These are phyloP conservation scores for Trichosporon sp. DNA, from an alignment of 1,284 basidiomycete species.

Conservation along the genomic window DNA sequence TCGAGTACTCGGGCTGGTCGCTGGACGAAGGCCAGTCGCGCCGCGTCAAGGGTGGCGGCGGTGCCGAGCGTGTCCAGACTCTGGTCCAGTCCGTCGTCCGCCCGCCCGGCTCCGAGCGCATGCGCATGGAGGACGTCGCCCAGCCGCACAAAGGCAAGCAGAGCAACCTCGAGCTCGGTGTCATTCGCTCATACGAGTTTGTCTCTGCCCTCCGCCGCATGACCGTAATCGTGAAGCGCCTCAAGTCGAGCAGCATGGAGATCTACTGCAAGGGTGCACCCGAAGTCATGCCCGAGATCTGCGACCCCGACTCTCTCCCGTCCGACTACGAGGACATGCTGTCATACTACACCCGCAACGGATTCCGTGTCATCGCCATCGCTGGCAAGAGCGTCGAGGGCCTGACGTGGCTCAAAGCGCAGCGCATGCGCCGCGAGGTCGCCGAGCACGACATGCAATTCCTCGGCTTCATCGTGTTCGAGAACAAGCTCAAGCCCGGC, in stretches of 20 bases:
- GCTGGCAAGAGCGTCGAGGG: constrained; percentile 94
- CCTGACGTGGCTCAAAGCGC: constrained; percentile 95
- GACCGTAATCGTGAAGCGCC: constrained; percentile 95
- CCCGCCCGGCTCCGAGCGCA: constrained; percentile 86
- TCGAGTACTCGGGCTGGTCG: constrained; percentile 94
- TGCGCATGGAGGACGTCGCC: constrained; percentile 75
- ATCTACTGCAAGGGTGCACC: constrained; percentile 98
- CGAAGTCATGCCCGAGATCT: constrained; percentile 96
- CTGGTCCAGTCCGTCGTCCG: constrained; percentile 96
- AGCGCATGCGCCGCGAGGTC: constrained; percentile 93
- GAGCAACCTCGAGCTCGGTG: constrained; percentile 90
- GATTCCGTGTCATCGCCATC: constrained; percentile 97
- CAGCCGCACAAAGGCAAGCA: constrained; percentile 66
- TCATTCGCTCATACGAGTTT: constrained; percentile 96
- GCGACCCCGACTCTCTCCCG: constrained; percentile 84
- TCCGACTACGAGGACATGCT: constrained; percentile 95
- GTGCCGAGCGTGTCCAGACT: constrained; percentile 74
- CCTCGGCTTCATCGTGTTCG: constrained; percentile 95
- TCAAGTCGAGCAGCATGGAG: constrained; percentile 94
- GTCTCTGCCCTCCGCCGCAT: constrained; percentile 89
- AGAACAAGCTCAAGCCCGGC: constrained; percentile 95
- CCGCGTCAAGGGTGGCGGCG: constrained; percentile 61
- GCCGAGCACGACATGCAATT: constrained; percentile 90
- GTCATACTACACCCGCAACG: constrained; percentile 95
- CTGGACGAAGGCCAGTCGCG: constrained; percentile 82